phyloP scores from a whole-genome alignment of 2,329 filamentous ascomycete genomes.

The Epichloe elymi region DNA sequence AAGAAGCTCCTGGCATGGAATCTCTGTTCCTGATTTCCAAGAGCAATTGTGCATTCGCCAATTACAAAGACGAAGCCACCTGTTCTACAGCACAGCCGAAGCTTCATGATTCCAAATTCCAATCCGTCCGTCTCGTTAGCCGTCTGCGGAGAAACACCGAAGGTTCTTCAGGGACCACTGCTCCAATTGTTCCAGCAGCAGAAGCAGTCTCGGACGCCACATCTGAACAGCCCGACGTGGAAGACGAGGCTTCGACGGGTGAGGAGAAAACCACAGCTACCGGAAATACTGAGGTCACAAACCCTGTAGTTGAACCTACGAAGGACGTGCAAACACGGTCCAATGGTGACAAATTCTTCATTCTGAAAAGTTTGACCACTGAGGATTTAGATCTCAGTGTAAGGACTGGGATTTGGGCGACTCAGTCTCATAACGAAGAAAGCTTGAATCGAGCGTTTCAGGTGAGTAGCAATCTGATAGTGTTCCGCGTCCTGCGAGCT shows the following conservation, averaged over 20 bases:
- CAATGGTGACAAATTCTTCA: conserved; percentile 47
- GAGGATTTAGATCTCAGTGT: conserved; percentile 85
- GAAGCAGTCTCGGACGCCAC: conserved; percentile 8
- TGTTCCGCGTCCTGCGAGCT: not conserved
- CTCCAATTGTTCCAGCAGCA: conserved; percentile 42
- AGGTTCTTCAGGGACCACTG: conserved; percentile 31
- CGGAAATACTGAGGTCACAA: not conserved
- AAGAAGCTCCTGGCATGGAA: conserved; percentile 64
- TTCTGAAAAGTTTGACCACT: conserved; percentile 83
- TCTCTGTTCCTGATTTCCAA: conserved; percentile 92
- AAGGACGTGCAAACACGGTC: conserved; percentile 1
- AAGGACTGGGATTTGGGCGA: conserved; percentile 83
- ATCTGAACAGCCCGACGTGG: not conserved
- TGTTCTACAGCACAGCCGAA: conserved; percentile 67
- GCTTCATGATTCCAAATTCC: conserved; percentile 83
- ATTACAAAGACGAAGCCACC: conserved; percentile 69
- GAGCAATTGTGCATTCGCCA: conserved; percentile 94
- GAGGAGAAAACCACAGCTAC: conserved; percentile 6
- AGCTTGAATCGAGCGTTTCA: conserved; percentile 69
- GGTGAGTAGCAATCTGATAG: conserved; percentile 33
- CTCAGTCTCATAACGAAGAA: conserved; percentile 87
- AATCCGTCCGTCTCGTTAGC: conserved; percentile 75
- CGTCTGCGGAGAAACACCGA: conserved; percentile 53
- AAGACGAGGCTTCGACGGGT: not conserved
- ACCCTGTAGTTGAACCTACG: not conserved